phyloP scores from a whole-genome alignment of 164 flowering plant genomes.

The Tinospora cordifolia region DNA sequence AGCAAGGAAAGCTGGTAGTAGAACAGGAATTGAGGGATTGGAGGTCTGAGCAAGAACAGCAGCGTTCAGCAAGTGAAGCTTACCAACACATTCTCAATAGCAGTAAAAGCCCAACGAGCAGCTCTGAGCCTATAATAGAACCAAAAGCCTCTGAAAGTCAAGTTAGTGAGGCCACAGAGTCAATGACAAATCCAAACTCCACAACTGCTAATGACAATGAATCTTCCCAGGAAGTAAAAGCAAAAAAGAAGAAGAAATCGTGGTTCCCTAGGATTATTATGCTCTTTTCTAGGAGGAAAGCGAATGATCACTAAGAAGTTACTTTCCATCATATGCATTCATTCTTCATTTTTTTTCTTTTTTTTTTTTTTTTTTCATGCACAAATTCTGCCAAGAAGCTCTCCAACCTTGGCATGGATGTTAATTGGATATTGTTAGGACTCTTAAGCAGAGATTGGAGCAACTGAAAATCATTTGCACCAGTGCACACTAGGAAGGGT shows the following conservation, averaged over 20 bases:
- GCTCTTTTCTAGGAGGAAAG: constrained; percentile 53
- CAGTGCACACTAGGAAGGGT: neutral
- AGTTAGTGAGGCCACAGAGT: constrained; percentile 13
- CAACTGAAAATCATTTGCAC: too few species aligned
- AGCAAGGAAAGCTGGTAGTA: constrained; percentile 71
- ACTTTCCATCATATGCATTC: neutral
- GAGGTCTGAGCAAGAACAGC: constrained; percentile 75
- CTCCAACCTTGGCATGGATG: too few species aligned
- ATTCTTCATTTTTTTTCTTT: neutral
- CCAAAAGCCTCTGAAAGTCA: constrained; percentile 7
- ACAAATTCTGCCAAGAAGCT: neutral
- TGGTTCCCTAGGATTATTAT: constrained; percentile 63
- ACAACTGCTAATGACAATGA: constrained; percentile 15
- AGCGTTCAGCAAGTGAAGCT: constrained; percentile 49
- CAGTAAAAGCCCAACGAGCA: constrained; percentile 27
- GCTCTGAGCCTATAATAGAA: constrained; percentile 33
- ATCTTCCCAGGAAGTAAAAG: constrained; percentile 28
- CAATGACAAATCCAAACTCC: constrained; percentile 23
- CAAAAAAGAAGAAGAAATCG: constrained; percentile 64
- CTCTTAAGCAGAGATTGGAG: too few species aligned
- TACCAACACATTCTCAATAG: constrained; percentile 24
- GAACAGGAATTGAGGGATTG: constrained; percentile 90
- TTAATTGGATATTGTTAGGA: too few species aligned
- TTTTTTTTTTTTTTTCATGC: neutral
- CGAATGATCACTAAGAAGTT: neutral